Base-by-base conservation (phyloP, 2,329 filamentous ascomycete species). In the Meredithiella fracta region DNA sequence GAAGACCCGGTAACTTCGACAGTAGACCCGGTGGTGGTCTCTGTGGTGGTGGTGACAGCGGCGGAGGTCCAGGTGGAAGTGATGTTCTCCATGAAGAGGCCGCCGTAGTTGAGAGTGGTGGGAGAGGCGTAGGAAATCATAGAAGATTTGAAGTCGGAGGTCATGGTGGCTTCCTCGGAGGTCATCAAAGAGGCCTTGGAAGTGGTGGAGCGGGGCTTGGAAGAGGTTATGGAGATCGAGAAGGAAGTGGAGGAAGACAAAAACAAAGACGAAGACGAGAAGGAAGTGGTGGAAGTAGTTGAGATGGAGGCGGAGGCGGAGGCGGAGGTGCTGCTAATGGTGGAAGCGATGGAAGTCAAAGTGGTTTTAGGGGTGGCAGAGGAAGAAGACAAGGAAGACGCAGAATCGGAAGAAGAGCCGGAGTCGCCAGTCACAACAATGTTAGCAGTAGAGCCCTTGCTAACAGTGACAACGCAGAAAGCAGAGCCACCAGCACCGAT, bases 381-480 rank as follows among this genome's bases (percentile, higher is more conserved):
- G 11, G 55, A 59, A 47, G 55, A 57, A 26, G 61, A 59, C 11
- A 60, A 15, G n/a, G 54, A 51, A 25, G 37, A 8, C 51, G 7
- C 11, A 7, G 42, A 60, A 53, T 62, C 61, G n/a, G 67, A 66
- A 42, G 62, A 66, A 3, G 70, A 71, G 42, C 72, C 72, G 58
- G 75, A 72, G 14, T 70, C 63, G 61, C 68, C 71, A 63, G 70
- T 78, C 40, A 86, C 77, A 25, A 86, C 77, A 60, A 90, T 79
- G 63, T 79, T 79, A 47, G 84, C 86, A 55, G 73, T 79, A 51
- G 69, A 67, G 25, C 85, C 85, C 62, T 77, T 76, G 47, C 80
- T 73, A 15, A 88, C 80, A 14, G 85, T 90, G 11, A 86, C 85
- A 51, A 89, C 85, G 62, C 86, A 91, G 68, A 87, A 90, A 44